Conservation (phyloP, 2,329 filamentous ascomycete species). For the Colletotrichum paranaense region DNA sequence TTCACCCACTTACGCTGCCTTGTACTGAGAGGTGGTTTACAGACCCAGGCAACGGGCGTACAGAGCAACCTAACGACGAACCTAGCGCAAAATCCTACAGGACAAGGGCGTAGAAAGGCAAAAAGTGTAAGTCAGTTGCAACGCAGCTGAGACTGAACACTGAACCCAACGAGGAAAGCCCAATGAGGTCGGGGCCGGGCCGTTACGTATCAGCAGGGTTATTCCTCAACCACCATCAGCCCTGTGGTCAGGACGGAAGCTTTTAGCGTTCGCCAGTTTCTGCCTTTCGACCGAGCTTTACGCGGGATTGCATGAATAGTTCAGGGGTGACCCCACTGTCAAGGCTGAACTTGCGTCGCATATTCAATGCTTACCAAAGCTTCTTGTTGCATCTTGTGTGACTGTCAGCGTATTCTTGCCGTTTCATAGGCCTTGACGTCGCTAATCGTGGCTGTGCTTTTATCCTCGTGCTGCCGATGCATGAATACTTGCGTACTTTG, state of each 20-base stretch:
- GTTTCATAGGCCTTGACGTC: not conserved
- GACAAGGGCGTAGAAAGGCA: not conserved
- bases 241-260: not conserved
- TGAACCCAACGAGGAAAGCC: not conserved
- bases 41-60: not conserved
- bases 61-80: not conserved
- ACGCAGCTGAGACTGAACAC: constrained; percentile 16
- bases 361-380: not conserved
- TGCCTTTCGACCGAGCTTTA: not conserved
- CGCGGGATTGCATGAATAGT: not conserved
- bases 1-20: not conserved
- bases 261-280: not conserved
- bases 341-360: not conserved
- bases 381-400: not conserved
- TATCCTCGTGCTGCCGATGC: not conserved
- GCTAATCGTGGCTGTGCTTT: not conserved
- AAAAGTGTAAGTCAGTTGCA: constrained; percentile 21
- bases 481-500: not conserved
- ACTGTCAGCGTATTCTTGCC: constrained; percentile 7
- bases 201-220: constrained; percentile 4
- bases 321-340: not conserved
- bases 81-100: constrained; percentile 6
- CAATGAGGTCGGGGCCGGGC: not conserved
- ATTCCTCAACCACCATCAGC: not conserved
- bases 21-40: not conserved